Evolutionary conservation across 163 green algal species (phyloP).

Genomic region (Scenedesmus sp.): DNA sequence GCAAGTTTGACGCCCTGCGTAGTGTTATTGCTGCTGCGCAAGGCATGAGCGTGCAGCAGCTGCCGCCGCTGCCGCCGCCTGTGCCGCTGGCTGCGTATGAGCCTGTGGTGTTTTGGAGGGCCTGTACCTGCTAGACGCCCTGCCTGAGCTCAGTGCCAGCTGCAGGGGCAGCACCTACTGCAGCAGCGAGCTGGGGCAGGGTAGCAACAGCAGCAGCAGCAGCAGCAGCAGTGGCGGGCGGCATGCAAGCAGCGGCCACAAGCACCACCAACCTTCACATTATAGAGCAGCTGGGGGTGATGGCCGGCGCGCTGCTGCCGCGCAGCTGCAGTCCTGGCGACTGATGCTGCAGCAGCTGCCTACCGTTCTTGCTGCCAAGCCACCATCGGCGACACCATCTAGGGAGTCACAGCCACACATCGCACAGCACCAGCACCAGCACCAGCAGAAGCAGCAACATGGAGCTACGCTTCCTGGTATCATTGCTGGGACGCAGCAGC

Average conservation of each 20-base stretch:
- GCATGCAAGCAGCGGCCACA: neutral
- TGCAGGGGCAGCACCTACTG: constrained; percentile 37
- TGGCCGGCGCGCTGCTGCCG: neutral
- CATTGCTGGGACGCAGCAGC: constrained; percentile 45
- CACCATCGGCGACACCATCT: neutral
- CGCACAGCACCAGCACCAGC: neutral
- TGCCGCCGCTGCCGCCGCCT: neutral
- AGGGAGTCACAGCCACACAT: neutral
- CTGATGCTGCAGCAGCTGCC: neutral
- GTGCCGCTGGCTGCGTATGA: constrained; percentile 10
- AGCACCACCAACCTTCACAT: neutral
- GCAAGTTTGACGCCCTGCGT: constrained; percentile 63
- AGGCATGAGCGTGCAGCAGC: constrained; percentile 9
- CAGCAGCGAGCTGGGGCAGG: constrained; percentile 24
- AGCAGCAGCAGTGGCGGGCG: neutral
- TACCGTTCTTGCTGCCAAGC: neutral
- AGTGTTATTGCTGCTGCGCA: neutral
- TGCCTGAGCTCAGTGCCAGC: constrained; percentile 20
- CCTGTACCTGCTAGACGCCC: constrained; percentile 11
- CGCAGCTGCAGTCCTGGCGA: neutral
- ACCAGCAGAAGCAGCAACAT: neutral
- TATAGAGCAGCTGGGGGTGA: neutral
- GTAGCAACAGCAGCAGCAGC: neutral
- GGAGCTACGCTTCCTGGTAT: constrained; percentile 47
- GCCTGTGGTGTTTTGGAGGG: constrained; percentile 23